Conservation (phyloP, 106 monocot genomes). For the Apostasia shenzhenica region DNA sequence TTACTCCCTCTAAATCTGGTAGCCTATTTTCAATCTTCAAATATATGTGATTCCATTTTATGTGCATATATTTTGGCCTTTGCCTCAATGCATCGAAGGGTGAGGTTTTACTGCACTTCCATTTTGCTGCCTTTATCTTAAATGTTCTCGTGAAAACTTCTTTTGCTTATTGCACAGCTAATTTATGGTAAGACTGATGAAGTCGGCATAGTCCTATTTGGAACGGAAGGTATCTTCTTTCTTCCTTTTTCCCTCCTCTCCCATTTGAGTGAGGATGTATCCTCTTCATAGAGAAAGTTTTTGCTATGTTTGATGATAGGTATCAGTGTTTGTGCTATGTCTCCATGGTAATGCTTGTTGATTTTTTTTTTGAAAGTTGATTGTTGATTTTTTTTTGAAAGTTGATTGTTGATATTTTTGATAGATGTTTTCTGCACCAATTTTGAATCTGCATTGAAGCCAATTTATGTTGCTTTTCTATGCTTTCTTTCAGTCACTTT, state of each 20-base stretch:
- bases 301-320: not conserved
- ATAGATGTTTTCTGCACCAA: too few relatives aligned
- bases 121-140: not conserved
- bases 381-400: not conserved
- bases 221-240: constrained; percentile 57
- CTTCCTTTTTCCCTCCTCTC: not conserved
- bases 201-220: constrained; percentile 84
- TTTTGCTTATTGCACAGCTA: constrained; percentile 34
- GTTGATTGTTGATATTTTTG: too few relatives aligned
- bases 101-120: too few relatives aligned
- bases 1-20: too few relatives aligned
- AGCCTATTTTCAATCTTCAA: not conserved
- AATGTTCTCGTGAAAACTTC: not conserved
- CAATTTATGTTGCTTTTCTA: too few relatives aligned
- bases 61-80: too few relatives aligned
- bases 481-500: too few relatives aligned
- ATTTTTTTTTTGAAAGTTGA: not conserved
- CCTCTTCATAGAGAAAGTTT: not conserved
- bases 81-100: not conserved
- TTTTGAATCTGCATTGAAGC: too few relatives aligned
- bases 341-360: too few relatives aligned
- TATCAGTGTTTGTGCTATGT: too few relatives aligned
- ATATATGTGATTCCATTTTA: not conserved
- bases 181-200: constrained; percentile 80
- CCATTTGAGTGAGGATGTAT: not conserved